phyloP scores from a whole-genome alignment of 2,329 filamentous ascomycete species.

The Lachnellula hyalina region DNA sequence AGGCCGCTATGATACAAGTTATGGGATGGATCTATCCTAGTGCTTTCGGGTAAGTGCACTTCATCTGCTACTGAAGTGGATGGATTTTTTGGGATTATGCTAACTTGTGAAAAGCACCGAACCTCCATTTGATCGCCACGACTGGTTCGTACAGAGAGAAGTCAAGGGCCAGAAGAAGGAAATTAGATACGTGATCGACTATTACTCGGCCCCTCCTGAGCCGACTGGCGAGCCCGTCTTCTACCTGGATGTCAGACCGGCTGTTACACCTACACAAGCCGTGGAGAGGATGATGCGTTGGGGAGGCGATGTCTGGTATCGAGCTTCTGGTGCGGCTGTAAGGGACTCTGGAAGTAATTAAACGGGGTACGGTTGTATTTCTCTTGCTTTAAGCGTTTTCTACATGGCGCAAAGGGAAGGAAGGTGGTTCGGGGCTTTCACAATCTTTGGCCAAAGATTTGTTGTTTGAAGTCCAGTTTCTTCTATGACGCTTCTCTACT shows the following conservation, averaged over 20 bases:
- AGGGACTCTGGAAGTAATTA: constrained; percentile 16
- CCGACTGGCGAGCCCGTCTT: constrained; percentile 89
- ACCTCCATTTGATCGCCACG: constrained; percentile 91
- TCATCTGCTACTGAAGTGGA: not conserved
- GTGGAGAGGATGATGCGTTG: constrained; percentile 80
- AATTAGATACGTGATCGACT: constrained; percentile 94
- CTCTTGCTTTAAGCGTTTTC: not conserved
- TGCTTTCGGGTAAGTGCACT: constrained; percentile 62
- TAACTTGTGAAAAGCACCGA: constrained; percentile 51
- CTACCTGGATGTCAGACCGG: constrained; percentile 89
- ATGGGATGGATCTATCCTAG: constrained; percentile 74
- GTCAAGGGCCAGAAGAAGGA: constrained; percentile 64
- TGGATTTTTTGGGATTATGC: constrained; percentile 1
- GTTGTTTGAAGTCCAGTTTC: not conserved
- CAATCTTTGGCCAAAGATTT: not conserved
- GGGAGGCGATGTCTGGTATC: constrained; percentile 89
- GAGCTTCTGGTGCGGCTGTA: constrained; percentile 27
- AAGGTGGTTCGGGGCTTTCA: not conserved
- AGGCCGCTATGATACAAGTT: constrained; percentile 77
- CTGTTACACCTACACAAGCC: constrained; percentile 73
- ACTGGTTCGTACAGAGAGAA: constrained; percentile 86
- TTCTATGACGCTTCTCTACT: not conserved
- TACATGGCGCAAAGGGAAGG: not conserved
- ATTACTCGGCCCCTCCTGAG: constrained; percentile 72
- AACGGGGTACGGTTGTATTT: not conserved